Base-by-base conservation (phyloP, 257 asterid genomes). In the Mentha longifolia region DNA sequence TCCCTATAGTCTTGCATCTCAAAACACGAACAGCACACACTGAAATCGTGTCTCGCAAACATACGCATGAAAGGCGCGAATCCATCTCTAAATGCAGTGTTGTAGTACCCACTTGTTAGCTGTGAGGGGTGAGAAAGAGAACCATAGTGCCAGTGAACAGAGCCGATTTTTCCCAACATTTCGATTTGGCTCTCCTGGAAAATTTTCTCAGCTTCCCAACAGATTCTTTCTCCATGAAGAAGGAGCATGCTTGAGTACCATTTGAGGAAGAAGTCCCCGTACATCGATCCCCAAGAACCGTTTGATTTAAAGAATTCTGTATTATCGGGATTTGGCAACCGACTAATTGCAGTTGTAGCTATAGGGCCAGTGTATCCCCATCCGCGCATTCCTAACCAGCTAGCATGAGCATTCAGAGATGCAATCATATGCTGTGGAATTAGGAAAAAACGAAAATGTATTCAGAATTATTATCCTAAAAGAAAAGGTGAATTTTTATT, bases 211-310 rank as follows among this genome's bases (percentile, higher is more conserved):
- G 93, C 93, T 74, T 88, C 95, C 71, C 79, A 61, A 71, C 97
- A 90, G 59, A 90, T 85, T 73, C 89, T 84, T 65, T 90, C 93
- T 54, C 95, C 95, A 12, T 90, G 97, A 76, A 73, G 75, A 58
- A 90, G 85, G 70, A 90, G 85, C 88, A 88, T 61, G 16, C 81
- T 80, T 0, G 95, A 88, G 82, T 90, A 88, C 97, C 97, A 90
- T 66, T 72, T 78, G 4, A 88, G 89, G 85, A 88, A 90, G 84
- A 90, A 90, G 64, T 83, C 86, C 12, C 91, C 93, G 22, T 86
- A 83, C 5, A 91, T 81, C 3, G 92, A 70, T 54, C 75, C 85
- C 94, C 92, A 85, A 42, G 85, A 75, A 73, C 96, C 96, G n/a
- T 79, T 75, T 41, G 73, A 74, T 77, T 13, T 70, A 76, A 87